A percentile compares a stretch with the other conserved stretches of the same genome.
Conservation (phyloP, 2,329 filamentous ascomycete genomes). For the Colletotrichum sojae region DNA sequence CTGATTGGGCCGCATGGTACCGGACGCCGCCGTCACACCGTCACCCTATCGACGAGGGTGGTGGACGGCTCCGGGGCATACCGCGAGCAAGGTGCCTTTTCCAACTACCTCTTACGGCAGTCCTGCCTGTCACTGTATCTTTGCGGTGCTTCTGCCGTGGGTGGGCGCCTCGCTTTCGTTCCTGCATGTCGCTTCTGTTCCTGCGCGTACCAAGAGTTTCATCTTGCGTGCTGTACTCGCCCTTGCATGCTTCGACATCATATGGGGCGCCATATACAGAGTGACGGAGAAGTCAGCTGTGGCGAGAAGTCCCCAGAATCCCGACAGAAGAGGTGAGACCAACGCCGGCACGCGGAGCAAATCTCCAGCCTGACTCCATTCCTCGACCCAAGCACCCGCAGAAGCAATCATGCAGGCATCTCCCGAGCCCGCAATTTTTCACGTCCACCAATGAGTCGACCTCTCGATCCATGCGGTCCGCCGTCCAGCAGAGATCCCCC, state of each 20-base stretch:
- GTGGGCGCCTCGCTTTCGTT: background rate
- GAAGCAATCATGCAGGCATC: conserved; percentile 24
- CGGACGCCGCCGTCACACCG: conserved; percentile 4
- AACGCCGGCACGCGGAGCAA: conserved; percentile 32
- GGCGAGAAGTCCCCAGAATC: background rate
- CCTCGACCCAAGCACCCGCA: conserved; percentile 16
- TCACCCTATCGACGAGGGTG: background rate
- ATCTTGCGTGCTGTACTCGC: conserved; percentile 1
- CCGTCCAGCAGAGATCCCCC: background rate
- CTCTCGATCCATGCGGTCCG: background rate
- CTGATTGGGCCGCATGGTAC: conserved; percentile 28
- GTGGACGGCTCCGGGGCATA: background rate
- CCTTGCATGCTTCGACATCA: conserved; percentile 5
- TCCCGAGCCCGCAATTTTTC: conserved; percentile 11
- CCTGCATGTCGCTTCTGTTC: conserved; percentile 7
- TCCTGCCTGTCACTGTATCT: background rate
- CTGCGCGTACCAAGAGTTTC: conserved; percentile 17
- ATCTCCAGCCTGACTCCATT: conserved; percentile 24
- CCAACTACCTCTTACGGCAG: conserved; percentile 2
- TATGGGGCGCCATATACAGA: no score
- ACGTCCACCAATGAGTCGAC: conserved; percentile 12
- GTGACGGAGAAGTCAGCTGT: background rate
- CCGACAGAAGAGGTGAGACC: conserved; percentile 1
- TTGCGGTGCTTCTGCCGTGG: background rate
- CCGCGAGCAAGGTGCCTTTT: background rate